Conservation (phyloP, 345 rosid genomes). For the Eutrema japonicum region DNA sequence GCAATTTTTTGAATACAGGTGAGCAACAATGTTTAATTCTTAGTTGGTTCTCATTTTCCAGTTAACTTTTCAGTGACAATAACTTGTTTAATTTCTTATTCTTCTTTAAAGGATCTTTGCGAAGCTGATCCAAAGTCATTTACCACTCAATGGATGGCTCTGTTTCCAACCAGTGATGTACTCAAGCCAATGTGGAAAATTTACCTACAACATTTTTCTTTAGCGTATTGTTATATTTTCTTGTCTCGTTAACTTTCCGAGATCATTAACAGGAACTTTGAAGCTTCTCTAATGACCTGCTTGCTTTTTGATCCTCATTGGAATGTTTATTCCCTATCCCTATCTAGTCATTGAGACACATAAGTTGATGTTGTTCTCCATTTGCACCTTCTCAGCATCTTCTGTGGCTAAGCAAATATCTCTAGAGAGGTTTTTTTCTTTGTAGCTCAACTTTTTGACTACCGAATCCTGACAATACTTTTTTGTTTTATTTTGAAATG, state of each 20-base stretch:
- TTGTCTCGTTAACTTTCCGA: slow-evolving; percentile 34
- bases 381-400: slow-evolving; percentile 21
- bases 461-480: slow-evolving; percentile 6
- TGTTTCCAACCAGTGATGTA: slow-evolving; percentile 83
- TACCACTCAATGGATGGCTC: slow-evolving; percentile 82
- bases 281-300: slow-evolving; percentile 83
- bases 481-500: slow-evolving; percentile 38
- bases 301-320: slow-evolving; percentile 82
- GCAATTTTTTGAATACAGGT: slow-evolving; percentile 85
- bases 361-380: slow-evolving; percentile 5
- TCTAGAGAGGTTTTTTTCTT: neutral
- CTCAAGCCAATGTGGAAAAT: slow-evolving; percentile 65
- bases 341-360: neutral
- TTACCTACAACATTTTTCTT: slow-evolving; percentile 22
- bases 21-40: slow-evolving; percentile 33
- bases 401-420: slow-evolving; percentile 15
- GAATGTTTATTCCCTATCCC: slow-evolving; percentile 56
- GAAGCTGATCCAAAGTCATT: slow-evolving; percentile 89
- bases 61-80: slow-evolving; percentile 2
- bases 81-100: slow-evolving; percentile 12
- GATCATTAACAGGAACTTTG: slow-evolving; percentile 65
- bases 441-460: slow-evolving; percentile 27
- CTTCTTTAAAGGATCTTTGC: slow-evolving; percentile 74
- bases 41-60: slow-evolving; percentile 14
- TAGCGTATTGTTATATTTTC: slow-evolving; percentile 23